Evolutionary conservation across 176 grass and related monocot genomes (phyloP), one percentile per base, ranked within the genome.

Genomic region (Echinochloa phyllopogon): DNA sequence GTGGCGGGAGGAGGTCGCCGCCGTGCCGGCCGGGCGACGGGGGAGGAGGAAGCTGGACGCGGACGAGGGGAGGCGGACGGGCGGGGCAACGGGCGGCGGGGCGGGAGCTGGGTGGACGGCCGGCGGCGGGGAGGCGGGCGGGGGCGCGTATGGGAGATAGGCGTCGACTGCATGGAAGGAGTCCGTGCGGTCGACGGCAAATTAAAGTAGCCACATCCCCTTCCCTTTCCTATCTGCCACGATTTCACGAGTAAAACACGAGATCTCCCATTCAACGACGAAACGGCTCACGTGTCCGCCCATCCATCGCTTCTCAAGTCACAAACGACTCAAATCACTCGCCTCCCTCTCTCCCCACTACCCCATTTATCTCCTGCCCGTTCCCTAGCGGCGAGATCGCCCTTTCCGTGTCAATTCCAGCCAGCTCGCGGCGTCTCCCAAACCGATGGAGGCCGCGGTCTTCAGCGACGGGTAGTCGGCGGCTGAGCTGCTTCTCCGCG

Each of bases 401-500:
- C 16, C 36, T 41, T 67, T n/a, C 3, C 38, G 38, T 45, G 21
- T 51, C 13, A 3, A 85, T 47, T 12, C 57, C 47, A 13, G 13
- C 48, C 18, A 63, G 10, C 51, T 14, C 53, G 73, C 48, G 16
- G 50, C 69, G 50, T 65, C 78, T 11, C 59, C 21, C 58, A 20
- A 21, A 4, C 49, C 21, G 60, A 77, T 79, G 87, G 86, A 81
- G 58, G 72, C 41, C 33, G 75, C 80, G n/a, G 47, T 6, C 80
- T 24, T 44, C 48, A 51, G 41, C 55, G 76, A 74, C 57, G 86
- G 48, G 1, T 69, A 77, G 27, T 84, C 86, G 44, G 77, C 79
- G 65, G 85, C 66, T 24, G 87, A 82, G 62, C 86, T 93, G 58
- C 56, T 98, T 11, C 82, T 95, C 45, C 93, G 77, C 4, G 93